Evolutionary conservation across 164 flowering plant species (phyloP).

Genomic region (Vitis cinerea): DNA sequence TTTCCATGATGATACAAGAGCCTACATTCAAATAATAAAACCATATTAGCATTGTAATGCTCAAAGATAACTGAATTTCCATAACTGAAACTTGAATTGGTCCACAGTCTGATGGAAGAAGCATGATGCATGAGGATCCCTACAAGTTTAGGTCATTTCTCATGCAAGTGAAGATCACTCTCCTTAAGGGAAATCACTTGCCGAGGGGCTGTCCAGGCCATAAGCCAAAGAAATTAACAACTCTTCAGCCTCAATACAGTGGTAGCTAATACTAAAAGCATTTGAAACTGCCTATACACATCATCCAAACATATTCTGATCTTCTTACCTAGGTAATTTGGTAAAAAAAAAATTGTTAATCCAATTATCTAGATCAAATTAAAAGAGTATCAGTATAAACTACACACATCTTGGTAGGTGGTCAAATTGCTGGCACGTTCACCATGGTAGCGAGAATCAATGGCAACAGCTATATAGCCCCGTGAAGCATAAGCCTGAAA

Average conservation of each 20-base stretch:
- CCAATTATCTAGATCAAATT: background rate
- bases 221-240: too few species aligned
- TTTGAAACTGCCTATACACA: too few species aligned
- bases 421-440: conserved; percentile 75
- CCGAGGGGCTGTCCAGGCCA: too few species aligned
- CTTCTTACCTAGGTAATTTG: too few species aligned
- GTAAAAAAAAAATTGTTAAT: background rate
- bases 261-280: too few species aligned
- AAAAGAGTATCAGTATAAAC: background rate
- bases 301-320: too few species aligned
- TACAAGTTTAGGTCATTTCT: too few species aligned
- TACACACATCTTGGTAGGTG: conserved; percentile 70
- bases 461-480: conserved; percentile 79
- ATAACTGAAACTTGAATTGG: background rate
- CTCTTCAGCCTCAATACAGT: too few species aligned
- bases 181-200: background rate
- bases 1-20: conserved; percentile 84
- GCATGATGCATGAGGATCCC: background rate
- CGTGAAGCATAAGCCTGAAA: conserved; percentile 94
- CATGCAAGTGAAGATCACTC: background rate
- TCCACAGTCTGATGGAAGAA: background rate
- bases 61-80: too few species aligned
- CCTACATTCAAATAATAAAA: conserved; percentile 44
- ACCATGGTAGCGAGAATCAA: conserved; percentile 99
- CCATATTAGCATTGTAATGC: conserved; percentile 1